Evolutionary conservation across 352 stramenopile species (phyloP).

Genomic region (Pythium biforme): DNA sequence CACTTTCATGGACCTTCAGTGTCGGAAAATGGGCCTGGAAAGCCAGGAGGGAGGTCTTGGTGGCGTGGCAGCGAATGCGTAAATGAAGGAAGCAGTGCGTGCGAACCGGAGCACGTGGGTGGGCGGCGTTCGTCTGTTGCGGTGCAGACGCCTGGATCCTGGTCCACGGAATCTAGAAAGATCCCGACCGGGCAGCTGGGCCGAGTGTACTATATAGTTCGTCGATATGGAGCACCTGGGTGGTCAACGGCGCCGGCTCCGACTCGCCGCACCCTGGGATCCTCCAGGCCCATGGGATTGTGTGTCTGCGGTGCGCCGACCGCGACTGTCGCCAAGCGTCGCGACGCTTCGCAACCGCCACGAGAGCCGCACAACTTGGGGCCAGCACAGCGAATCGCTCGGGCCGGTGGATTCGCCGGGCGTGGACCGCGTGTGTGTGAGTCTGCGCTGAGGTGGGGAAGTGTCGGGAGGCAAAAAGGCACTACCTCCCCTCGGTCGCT

Average conservation of each 20-base stretch:
- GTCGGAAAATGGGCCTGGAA: no score
- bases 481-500: no score
- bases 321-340: background rate
- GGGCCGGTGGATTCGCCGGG: no score
- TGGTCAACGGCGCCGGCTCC: background rate
- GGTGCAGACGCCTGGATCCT: no score
- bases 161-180: background rate
- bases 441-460: no score
- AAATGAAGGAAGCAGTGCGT: no score
- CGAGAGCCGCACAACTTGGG: background rate
- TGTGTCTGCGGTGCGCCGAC: background rate
- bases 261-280: background rate
- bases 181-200: background rate
- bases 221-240: background rate
- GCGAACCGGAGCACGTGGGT: no score
- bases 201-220: background rate
- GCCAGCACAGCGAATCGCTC: no score
- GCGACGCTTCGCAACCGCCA: background rate
- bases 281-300: background rate
- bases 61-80: background rate
- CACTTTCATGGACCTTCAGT: background rate
- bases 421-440: background rate
- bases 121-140: no score
- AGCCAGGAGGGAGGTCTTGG: background rate
- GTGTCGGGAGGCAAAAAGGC: no score